Evolutionary conservation across 169 alveolate genomes (phyloP), one percentile per base, ranked within the genome.

Genomic region (Cyclospora cayetanensis): DNA sequence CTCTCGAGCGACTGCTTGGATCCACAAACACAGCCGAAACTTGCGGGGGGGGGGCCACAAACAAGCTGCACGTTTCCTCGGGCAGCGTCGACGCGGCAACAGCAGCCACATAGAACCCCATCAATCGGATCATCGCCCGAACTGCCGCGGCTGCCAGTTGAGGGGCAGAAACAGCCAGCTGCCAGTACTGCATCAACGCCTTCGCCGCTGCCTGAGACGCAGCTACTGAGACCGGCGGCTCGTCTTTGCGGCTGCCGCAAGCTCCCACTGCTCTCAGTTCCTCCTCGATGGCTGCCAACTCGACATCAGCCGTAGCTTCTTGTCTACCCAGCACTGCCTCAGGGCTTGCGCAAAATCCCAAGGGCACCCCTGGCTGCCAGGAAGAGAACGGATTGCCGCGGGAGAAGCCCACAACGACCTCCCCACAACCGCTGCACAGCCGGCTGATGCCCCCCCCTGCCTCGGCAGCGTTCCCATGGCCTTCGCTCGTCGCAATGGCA

Each of bases 61-160:
- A 79, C 43, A 39, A n/a, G 22, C 42, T 34, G 63, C 68, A 37
- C 46, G 31, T 1, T 4, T n/a, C 65, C 4, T 34, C 37, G 25
- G 90, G 63, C 22, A 82, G 90, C 5, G 90, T 52, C 5, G 70
- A 52, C 27, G 76, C 90, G 15, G 90, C 90, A 37, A 42, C 90
- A n/a, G 70, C 80, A n/a, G 79, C 79, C 34, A 53, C 41, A 79
- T 55, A 82, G 35, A 82, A 52, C 31, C 80, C 63, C 37, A 55
- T 41, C 11, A 52, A 60, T 53, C 70, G 34, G 43, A 82, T n/a
- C 53, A 55, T 65, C 39, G 90, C 55, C 18, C 65, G 9, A 18
- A 37, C 65, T 39, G 90, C 31, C 25, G 76, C 55, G 9, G 70
- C 52, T 25, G 90, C 70, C 35, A 34, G 46, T 27, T 11, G 31